Evolutionary conservation across 2,329 filamentous ascomycete genomes (phyloP).

Genomic region (Aplosporella prunicola): DNA sequence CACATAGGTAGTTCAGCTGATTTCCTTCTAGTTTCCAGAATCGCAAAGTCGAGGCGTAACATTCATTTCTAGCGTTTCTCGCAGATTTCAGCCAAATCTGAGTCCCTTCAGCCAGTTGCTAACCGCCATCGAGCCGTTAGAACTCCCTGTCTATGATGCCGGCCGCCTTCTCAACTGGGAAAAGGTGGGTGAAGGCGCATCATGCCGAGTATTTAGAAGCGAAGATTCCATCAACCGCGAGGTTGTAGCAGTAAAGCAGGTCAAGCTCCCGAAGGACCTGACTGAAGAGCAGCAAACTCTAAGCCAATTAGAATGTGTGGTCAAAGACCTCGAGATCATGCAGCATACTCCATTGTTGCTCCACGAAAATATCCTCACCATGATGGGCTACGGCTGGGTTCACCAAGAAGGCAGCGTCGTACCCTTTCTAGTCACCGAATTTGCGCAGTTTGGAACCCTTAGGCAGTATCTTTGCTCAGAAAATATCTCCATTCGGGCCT

Average conservation of each 20-base stretch:
- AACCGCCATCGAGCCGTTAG: too few species aligned
- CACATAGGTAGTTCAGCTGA: too few species aligned
- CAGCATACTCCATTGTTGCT: constrained; percentile 4
- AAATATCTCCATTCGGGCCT: background rate
- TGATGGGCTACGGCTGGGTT: constrained; percentile 13
- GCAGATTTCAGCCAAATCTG: too few species aligned
- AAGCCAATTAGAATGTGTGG: constrained; percentile 8
- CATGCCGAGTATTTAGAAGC: constrained; percentile 7
- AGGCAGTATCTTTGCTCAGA: constrained; percentile 1
- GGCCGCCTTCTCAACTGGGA: background rate
- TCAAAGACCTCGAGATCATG: constrained; percentile 10
- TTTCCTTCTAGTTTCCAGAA: too few species aligned
- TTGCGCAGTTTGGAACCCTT: constrained; percentile 8
- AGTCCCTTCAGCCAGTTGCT: too few species aligned
- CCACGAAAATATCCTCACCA: constrained; percentile 10
- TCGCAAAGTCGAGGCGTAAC: too few species aligned
- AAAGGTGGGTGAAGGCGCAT: constrained; percentile 9
- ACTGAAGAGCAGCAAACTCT: constrained; percentile 3
- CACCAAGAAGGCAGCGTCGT: constrained; percentile 2
- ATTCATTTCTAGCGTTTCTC: too few species aligned
- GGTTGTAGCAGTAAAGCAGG: constrained; percentile 9
- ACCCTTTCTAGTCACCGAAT: constrained; percentile 14
- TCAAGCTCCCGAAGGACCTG: constrained; percentile 9
- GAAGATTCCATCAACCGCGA: background rate
- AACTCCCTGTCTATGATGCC: background rate